Conservation (phyloP, 306 rosid genomes). For the Glycine soja region DNA sequence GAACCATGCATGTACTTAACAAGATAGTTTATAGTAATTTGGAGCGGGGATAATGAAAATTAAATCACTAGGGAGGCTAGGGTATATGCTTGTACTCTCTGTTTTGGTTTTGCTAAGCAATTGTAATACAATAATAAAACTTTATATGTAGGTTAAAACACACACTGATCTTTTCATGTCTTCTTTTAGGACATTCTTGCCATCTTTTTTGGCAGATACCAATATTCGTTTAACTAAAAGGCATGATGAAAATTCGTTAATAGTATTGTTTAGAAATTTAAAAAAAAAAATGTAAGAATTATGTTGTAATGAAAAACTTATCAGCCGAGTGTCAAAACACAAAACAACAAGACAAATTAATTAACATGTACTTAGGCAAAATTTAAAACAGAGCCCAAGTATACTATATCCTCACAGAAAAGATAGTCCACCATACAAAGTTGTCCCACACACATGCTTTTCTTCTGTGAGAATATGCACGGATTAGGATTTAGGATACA, state of each 20-base stretch:
- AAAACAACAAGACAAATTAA: constrained; percentile 60
- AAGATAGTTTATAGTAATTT: not conserved
- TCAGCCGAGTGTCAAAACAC: constrained; percentile 1
- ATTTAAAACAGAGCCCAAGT: constrained; percentile 36
- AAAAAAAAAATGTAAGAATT: constrained; percentile 29
- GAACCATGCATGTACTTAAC: too few species aligned
- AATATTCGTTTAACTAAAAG: constrained; percentile 51
- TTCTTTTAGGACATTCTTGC: constrained; percentile 62
- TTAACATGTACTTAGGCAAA: constrained; percentile 48
- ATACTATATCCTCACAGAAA: constrained; percentile 38
- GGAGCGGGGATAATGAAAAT: not conserved
- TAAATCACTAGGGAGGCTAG: not conserved
- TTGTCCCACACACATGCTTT: constrained; percentile 49
- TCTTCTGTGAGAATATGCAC: constrained; percentile 40
- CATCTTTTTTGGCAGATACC: constrained; percentile 56
- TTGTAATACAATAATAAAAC: constrained; percentile 45
- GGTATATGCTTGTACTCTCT: constrained; percentile 51
- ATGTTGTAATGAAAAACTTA: constrained; percentile 32
- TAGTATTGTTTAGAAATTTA: constrained; percentile 41
- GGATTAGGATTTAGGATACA: constrained; percentile 25
- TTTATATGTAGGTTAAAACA: constrained; percentile 64
- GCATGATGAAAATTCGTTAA: constrained; percentile 49
- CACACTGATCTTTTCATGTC: constrained; percentile 54
- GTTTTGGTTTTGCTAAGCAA: constrained; percentile 43
- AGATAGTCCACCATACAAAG: constrained; percentile 48